Base-by-base conservation (phyloP, 345 rosid genomes). In the Raphanus raphanistrum region DNA sequence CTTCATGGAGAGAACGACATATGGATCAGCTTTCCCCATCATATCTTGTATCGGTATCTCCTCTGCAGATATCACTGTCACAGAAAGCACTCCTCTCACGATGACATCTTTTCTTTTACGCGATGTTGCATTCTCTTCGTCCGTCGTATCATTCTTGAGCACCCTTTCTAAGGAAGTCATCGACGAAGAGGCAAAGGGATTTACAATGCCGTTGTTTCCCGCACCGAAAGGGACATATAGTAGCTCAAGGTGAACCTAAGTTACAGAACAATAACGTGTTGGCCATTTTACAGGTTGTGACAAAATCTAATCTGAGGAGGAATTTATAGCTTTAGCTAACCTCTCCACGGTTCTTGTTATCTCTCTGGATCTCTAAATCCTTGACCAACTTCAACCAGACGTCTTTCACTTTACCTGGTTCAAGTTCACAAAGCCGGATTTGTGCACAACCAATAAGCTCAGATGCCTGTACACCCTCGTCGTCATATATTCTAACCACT, bases 321-420 rank as follows among this genome's bases (percentile, higher is more conserved):
- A 10, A n/a, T 13, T 66, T 65, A 8, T 62, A 61, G 54, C 60
- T 38, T 52, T 27, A 38, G 61, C 84, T 81, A 68, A 96, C 99
- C 98, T 90, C 86, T 62, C 99, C 99, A 80, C 99, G 82, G 80
- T 86, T 32, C 85, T 91, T 93, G 69, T 76, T 93, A 84, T 96
- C 99, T 85, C 98, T 89, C 81, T 91, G 97, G 84, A 96, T 72
- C 78, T 90, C 98, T 84, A 96, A 86, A 86, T 96, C 99, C 81
- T 96, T 96, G 68, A 96, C 98, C 73, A 96, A 82, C 78, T 90
- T 90, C 86, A 96, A 82, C 99, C 99, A 96, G 60, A 91, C 90
- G 86, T 93, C 99, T 84, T 93, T 96, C 81, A 93, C 97, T 86
- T 91, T 96, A 80, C 99, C 99, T 50, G 98, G 98, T 78, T 88